Percentiles rank a stretch among this genome's conserved stretches.
Evolutionary conservation across 2,329 filamentous ascomycete species (phyloP).

Genomic region (Colletotrichum caudatum): DNA sequence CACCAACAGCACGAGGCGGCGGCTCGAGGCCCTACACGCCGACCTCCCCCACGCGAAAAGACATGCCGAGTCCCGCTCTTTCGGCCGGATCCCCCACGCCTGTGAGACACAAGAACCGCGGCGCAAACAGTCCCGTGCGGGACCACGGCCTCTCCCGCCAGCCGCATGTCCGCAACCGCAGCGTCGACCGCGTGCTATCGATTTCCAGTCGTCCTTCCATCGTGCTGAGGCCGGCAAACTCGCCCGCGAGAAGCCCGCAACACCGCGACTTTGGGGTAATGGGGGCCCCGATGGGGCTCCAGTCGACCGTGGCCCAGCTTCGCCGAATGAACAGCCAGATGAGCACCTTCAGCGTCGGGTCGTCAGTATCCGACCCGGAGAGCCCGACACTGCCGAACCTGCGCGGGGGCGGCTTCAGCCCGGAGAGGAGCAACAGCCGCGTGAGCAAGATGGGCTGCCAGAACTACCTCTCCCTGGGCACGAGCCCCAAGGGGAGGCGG

Average conservation of each 20-base stretch:
- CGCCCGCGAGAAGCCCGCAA: conserved; percentile 15
- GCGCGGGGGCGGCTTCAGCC: conserved; percentile 55
- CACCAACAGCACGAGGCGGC: background rate
- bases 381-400: conserved; percentile 56
- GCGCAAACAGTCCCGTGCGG: conserved; percentile 24
- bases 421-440: conserved; percentile 49
- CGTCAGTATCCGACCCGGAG: conserved; percentile 51
- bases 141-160: conserved; percentile 14
- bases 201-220: conserved; percentile 20
- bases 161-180: background rate
- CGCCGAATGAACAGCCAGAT: conserved; percentile 69
- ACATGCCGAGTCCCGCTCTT: conserved; percentile 18
- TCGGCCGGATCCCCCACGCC: conserved; percentile 28
- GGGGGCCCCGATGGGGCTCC: conserved; percentile 41
- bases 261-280: conserved; percentile 33
- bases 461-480: conserved; percentile 57
- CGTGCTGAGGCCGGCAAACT: conserved; percentile 16
- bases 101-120: conserved; percentile 21
- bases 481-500: conserved; percentile 42
- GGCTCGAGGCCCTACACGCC: background rate
- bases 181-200: conserved; percentile 13
- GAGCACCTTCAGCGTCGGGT: conserved; percentile 58
- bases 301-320: conserved; percentile 61
- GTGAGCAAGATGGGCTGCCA: conserved; percentile 52
- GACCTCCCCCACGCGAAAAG: conserved; percentile 5